These are phyloP conservation scores for Phaffia australis DNA, from an alignment of 768 basidiomycete genomes.

Conservation along the genomic window DNA sequence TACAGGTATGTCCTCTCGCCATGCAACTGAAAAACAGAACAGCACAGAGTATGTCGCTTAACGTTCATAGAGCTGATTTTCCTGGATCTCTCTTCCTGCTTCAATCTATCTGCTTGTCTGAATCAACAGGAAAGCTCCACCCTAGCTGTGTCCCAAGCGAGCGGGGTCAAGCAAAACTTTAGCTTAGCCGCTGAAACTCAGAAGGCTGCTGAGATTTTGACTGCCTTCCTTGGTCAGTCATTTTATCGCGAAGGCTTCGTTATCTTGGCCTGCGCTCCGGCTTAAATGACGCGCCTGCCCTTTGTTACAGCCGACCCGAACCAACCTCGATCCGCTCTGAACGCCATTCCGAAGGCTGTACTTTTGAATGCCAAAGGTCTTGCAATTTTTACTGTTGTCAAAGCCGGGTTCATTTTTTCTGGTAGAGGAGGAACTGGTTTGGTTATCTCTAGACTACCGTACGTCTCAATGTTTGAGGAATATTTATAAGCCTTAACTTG, in stretches of 20 bases:
- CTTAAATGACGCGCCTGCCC: background rate
- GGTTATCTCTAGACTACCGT: constrained; percentile 18
- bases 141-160: constrained; percentile 31
- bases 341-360: constrained; percentile 85
- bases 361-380: constrained; percentile 76
- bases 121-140: constrained; percentile 12
- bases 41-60: background rate
- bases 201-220: constrained; percentile 84
- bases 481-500: background rate
- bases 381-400: constrained; percentile 19
- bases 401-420: constrained; percentile 24
- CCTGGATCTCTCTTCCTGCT: background rate
- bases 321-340: constrained; percentile 78
- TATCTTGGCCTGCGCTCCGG: constrained; percentile 1
- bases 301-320: constrained; percentile 61
- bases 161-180: constrained; percentile 72
- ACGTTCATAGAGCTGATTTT: background rate
- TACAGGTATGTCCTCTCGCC: constrained; percentile 55
- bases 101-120: background rate
- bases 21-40: background rate
- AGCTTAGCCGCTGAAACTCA: constrained; percentile 36
- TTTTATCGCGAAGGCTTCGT: background rate
- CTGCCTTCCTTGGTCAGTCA: constrained; percentile 70
- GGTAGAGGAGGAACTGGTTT: constrained; percentile 23
- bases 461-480: background rate